Evolutionary conservation across 345 rosid species (phyloP).

Genomic region (Eucalyptus sideroxylon): DNA sequence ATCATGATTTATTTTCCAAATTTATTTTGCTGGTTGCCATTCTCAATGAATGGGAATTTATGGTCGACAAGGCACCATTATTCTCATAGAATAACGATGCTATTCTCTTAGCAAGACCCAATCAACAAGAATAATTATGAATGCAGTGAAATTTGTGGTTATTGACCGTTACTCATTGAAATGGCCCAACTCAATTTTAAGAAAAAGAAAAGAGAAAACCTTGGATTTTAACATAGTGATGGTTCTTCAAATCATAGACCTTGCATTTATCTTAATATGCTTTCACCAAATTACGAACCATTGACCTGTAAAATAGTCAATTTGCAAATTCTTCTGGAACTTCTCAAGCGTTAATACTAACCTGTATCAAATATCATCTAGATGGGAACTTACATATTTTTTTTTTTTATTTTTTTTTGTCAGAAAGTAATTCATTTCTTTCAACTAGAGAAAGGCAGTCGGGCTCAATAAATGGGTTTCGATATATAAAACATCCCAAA

Average conservation of each 20-base stretch:
- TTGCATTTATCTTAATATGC: background rate
- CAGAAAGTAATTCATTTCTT: background rate
- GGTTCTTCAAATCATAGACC: background rate
- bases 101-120: no score
- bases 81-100: no score
- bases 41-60: no score
- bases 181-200: background rate
- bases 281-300: background rate
- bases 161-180: background rate
- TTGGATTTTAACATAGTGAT: background rate
- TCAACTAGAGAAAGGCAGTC: background rate
- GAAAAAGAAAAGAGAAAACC: background rate
- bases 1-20: no score
- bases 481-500: background rate
- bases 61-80: no score
- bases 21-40: no score
- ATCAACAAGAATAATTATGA: background rate
- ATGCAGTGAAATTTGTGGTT: background rate
- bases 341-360: background rate
- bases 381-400: background rate
- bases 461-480: background rate
- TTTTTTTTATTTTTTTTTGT: background rate
- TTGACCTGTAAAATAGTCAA: background rate
- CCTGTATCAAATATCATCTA: background rate
- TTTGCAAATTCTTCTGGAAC: background rate